Base-by-base conservation (phyloP, 768 basidiomycete species). In the Pleurotus tuoliensis region DNA sequence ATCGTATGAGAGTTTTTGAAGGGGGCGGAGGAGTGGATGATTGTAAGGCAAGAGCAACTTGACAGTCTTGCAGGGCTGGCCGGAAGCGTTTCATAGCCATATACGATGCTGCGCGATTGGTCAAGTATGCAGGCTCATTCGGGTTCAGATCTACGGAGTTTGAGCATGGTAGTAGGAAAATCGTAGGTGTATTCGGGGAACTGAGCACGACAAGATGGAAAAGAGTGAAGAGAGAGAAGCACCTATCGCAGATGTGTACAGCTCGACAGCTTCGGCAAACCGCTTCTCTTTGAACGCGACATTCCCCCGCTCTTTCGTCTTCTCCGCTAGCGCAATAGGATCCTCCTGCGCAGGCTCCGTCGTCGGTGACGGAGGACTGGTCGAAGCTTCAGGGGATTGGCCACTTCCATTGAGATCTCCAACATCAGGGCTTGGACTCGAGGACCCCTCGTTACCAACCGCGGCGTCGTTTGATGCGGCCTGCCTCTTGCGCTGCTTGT, bases 81-180 rank as follows among this genome's bases (percentile, higher is more conserved):
- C 83, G 77, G 76, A 88, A 94, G 34, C 82, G 82, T 66, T 93
- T 92, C 50, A 90, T 66, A 0, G 84, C 82, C 82, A 95, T 94
- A 66, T 87, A 82, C 2, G 92, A 86, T 0, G 93, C 92, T 0
- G 93, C 92, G 25, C 92, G 84, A 68, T 95, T 95, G 0, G 91
- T 90, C 59, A 87, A 75, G 65, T 88, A 94, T 2, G 88, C 79
- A 0, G 92, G 83, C 68, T 94, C 88, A 3, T 74, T 62, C 0
- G 84, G 69, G 58, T 83, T 83, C 61, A 87, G 71, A 56, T 82
- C 84, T 88, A 54, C 18, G 30, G 6, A 8, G n/a, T 47, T 22
- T 38, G 61, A 52, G 25, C 49, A 53, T 18, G 9, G 48, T 41
- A 24, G 37, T 12, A 11, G 46, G 52, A 41, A 34, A 43, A 47